Base-by-base conservation (phyloP, 306 rosid genomes). In the Styphnolobium japonicum region DNA sequence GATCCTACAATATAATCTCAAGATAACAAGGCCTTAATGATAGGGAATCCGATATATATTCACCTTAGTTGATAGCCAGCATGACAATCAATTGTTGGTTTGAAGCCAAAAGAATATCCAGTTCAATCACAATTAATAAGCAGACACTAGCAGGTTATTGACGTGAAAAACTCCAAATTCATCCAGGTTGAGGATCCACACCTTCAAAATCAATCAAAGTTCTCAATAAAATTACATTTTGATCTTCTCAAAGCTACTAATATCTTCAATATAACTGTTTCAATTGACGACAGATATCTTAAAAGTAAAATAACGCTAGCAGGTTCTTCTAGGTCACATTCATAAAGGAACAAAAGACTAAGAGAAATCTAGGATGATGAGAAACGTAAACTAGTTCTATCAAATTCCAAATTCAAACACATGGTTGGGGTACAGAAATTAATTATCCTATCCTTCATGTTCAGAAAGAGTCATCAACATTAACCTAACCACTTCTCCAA, bases 381-480 rank as follows among this genome's bases (percentile, higher is more conserved):
- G 31, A 33, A 16, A 5, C 25, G 1, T 22, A 64, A 63, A 43
- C 33, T 4, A 48, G 49, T 77, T 36, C 7, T 23, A 66, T 15
- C 39, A 74, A 29, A 73, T 66, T 56, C 27, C 66, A 78, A 66
- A 34, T n/a, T 27, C 48, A 34, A 67, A 53, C 48, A 40, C 75
- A 68, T n/a, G 34, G 22, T 11, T 55, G 46, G 79, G 46, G 79
- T 31, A 37, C 56, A 75, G 4, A 74, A 76, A 22, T 31, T 60
- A 11, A 68, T 57, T 11, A 67, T 15, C 64, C 63, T 65, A 66
- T 75, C 16, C 37, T 60, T 33, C 34, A 43, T n/a, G n/a, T 53
- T 40, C 65, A 31, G 15, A 55, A 55, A 6, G 19, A 82, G 25
- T 55, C 46, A 43, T 73, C 29, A 68, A 37, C 73, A 19, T 67